phyloP scores from a whole-genome alignment of 345 rosid genomes.

The Brassica rapa region DNA sequence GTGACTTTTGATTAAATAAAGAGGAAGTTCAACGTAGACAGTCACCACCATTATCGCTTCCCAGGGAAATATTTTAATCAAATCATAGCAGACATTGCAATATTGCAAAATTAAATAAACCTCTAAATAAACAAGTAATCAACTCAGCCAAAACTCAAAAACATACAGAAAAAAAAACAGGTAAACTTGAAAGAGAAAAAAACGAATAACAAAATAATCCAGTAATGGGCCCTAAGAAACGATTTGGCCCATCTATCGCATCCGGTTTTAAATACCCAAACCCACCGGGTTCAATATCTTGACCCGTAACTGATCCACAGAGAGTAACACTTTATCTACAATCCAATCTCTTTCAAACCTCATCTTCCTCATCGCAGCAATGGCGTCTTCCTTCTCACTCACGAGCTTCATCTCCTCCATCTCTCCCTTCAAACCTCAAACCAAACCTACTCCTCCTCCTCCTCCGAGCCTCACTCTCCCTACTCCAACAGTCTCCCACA shows the following conservation, averaged over 20 bases:
- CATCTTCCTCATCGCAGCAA: constrained; percentile 32
- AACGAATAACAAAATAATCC: neutral
- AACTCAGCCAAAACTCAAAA: neutral
- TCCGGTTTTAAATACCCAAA: neutral
- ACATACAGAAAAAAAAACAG: neutral
- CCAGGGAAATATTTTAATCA: constrained; percentile 21
- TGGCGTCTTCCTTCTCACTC: constrained; percentile 68
- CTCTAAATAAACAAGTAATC: neutral
- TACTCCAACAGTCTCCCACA: constrained; percentile 24
- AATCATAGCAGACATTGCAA: neutral
- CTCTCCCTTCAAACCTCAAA: neutral
- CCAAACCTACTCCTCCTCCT: constrained; percentile 32
- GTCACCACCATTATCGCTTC: constrained; percentile 27
- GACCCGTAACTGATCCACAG: constrained; percentile 15
- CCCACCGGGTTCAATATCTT: constrained; percentile 7
- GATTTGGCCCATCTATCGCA: neutral
- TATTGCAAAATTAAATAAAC: neutral
- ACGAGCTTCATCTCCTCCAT: constrained; percentile 45
- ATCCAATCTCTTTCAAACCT: constrained; percentile 26
- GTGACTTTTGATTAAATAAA: constrained; percentile 19
- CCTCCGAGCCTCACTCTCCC: constrained; percentile 35
- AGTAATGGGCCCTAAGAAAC: constrained; percentile 4
- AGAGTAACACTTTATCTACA: constrained; percentile 39
- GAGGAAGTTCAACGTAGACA: constrained; percentile 36
- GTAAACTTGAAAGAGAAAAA: neutral